Conservation (phyloP, 495 filamentous ascomycete genomes). For the Xylaria nigripes region DNA sequence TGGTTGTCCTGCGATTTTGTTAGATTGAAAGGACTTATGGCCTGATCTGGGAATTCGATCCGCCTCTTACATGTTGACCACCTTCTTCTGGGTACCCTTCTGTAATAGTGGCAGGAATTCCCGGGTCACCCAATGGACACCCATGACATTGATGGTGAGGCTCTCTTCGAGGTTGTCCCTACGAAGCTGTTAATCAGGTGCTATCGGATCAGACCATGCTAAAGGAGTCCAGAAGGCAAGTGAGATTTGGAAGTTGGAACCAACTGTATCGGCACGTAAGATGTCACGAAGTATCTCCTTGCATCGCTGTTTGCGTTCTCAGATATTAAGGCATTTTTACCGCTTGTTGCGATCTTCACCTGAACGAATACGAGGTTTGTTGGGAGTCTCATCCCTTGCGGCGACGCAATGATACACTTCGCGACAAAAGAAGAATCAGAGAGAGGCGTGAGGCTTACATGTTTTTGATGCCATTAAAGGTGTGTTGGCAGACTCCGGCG, state of each 20-base stretch:
- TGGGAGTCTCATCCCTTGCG: too few species aligned
- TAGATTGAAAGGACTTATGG: neutral
- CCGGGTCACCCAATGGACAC: slow-evolving; percentile 35
- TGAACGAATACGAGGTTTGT: too few species aligned
- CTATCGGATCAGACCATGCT: too few species aligned
- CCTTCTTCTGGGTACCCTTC: slow-evolving; percentile 37
- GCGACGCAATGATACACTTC: too few species aligned
- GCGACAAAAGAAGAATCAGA: too few species aligned
- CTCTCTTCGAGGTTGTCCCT: slow-evolving; percentile 32
- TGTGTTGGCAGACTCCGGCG: slow-evolving; percentile 25
- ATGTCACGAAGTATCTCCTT: too few species aligned
- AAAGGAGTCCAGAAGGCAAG: too few species aligned
- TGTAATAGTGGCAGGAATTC: slow-evolving; percentile 41
- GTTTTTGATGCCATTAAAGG: slow-evolving; percentile 19
- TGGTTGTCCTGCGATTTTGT: slow-evolving; percentile 26
- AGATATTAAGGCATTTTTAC: too few species aligned
- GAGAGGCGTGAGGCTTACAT: slow-evolving; percentile 24
- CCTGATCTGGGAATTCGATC: neutral
- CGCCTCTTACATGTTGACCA: slow-evolving; percentile 38
- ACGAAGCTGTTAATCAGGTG: slow-evolving; percentile 8
- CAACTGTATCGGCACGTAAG: too few species aligned
- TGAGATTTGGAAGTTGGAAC: too few species aligned
- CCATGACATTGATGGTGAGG: slow-evolving; percentile 40
- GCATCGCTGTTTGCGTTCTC: too few species aligned
- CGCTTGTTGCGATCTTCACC: too few species aligned